These are phyloP conservation scores for Elasticomyces elasticus DNA, from an alignment of 495 filamentous ascomycete genomes.

Conservation along the genomic window DNA sequence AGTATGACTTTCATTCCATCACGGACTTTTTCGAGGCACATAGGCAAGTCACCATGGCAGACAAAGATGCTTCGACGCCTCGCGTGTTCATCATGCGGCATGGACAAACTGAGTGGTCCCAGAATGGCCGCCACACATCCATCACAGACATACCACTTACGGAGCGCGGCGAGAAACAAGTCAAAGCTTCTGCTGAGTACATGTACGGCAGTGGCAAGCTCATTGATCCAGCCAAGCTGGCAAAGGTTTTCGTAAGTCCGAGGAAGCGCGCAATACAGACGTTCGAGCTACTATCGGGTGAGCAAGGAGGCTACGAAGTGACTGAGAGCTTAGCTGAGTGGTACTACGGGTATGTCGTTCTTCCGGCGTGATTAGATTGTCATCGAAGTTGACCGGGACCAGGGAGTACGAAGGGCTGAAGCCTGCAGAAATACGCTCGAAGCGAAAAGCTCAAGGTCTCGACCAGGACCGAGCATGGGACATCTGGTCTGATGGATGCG, in stretches of 20 bases:
- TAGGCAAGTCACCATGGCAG: conserved; percentile 19
- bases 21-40: background rate
- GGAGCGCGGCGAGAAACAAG: conserved; percentile 21
- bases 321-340: conserved; percentile 28
- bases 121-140: conserved; percentile 28
- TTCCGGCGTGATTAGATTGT: background rate
- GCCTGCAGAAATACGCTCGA: conserved; percentile 20
- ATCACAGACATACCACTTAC: conserved; percentile 27
- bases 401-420: conserved; percentile 28
- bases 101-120: conserved; percentile 30
- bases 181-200: conserved; percentile 16
- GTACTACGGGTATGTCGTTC: conserved; percentile 24
- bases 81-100: conserved; percentile 31
- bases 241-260: conserved; percentile 22
- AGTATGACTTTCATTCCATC: background rate
- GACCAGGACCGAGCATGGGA: conserved; percentile 53
- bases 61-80: conserved; percentile 28
- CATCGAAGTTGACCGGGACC: background rate
- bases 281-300: conserved; percentile 21
- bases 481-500: conserved; percentile 80
- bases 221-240: conserved; percentile 25
- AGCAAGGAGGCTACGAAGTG: conserved; percentile 6
- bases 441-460: conserved; percentile 31
- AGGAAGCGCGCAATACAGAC: conserved; percentile 24
- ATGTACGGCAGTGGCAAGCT: conserved; percentile 25